Conservation (phyloP, 768 basidiomycete species). For the Panus rudis region DNA sequence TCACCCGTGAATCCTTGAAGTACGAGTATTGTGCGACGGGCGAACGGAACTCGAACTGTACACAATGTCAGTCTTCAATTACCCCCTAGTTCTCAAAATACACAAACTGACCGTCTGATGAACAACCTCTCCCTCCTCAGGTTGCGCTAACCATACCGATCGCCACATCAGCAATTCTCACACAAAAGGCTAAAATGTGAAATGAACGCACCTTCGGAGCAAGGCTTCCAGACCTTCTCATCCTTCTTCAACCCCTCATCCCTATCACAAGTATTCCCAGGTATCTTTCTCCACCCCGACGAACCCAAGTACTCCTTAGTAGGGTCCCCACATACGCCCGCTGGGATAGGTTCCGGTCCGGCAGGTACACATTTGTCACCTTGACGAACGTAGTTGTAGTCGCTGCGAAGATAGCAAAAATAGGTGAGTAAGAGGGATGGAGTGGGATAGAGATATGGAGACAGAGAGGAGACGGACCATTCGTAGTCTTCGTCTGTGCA, state of each 20-base stretch:
- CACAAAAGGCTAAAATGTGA: neutral
- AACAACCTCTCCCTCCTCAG: slow-evolving; percentile 67
- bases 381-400: slow-evolving; percentile 82
- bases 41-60: slow-evolving; percentile 61
- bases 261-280: slow-evolving; percentile 83
- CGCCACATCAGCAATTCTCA: neutral
- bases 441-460: neutral
- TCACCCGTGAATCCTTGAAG: slow-evolving; percentile 72
- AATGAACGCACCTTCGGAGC: slow-evolving; percentile 54
- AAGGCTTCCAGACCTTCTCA: slow-evolving; percentile 60
- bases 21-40: slow-evolving; percentile 73
- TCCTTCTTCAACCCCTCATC: slow-evolving; percentile 59
- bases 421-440: neutral
- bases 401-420: slow-evolving; percentile 38
- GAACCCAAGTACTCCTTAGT: slow-evolving; percentile 75
- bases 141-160: slow-evolving; percentile 48
- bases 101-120: slow-evolving; percentile 55
- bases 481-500: slow-evolving; percentile 90
- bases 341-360: slow-evolving; percentile 84
- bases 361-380: slow-evolving; percentile 72
- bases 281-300: slow-evolving; percentile 86
- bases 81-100: neutral
- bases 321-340: slow-evolving; percentile 55
- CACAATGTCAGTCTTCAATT: slow-evolving; percentile 4
- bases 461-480: slow-evolving; percentile 49